phyloP scores from a whole-genome alignment of 106 monocot genomes.

The Narthecium ossifragum region DNA sequence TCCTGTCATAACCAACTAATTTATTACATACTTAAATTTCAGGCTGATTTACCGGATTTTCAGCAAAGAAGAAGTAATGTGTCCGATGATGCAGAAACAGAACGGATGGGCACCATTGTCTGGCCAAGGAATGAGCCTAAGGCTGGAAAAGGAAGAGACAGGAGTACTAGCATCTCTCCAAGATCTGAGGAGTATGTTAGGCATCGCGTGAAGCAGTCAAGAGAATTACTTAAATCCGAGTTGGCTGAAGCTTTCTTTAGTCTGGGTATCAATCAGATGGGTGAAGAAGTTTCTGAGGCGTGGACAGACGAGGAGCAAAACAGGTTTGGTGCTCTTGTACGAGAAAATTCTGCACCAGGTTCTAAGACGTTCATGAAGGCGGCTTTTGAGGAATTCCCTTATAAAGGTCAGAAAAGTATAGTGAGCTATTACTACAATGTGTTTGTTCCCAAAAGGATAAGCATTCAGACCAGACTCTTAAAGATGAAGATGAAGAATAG shows the following conservation, averaged over 20 bases:
- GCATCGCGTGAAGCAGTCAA: slow-evolving; percentile 37
- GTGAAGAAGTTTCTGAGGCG: slow-evolving; percentile 51
- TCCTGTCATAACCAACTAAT: too few relatives aligned
- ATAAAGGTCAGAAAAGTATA: slow-evolving; percentile 44
- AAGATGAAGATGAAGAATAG: slow-evolving; percentile 50
- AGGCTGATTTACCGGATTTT: slow-evolving; percentile 61
- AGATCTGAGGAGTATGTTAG: slow-evolving; percentile 48
- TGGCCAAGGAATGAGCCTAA: slow-evolving; percentile 23
- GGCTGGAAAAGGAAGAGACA: slow-evolving; percentile 39
- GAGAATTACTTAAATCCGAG: slow-evolving; percentile 38
- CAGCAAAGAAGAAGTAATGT: slow-evolving; percentile 8
- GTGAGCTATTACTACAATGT: slow-evolving; percentile 78
- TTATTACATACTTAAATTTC: slow-evolving; percentile 19
- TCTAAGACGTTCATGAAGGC: slow-evolving; percentile 38
- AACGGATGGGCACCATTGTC: slow-evolving; percentile 45
- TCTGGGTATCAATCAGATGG: slow-evolving; percentile 68
- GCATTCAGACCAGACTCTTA: slow-evolving; percentile 37
- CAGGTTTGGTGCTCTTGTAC: slow-evolving; percentile 39
- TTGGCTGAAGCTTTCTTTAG: slow-evolving; percentile 45
- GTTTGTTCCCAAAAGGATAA: slow-evolving; percentile 48
- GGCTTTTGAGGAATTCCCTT: slow-evolving; percentile 34
- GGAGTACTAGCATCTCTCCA: slow-evolving; percentile 26
- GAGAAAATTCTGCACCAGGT: slow-evolving; percentile 23
- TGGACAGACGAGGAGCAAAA: slow-evolving; percentile 53
- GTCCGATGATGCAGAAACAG: slow-evolving; percentile 23